Base-by-base conservation (phyloP, 306 rosid genomes). In the Alnus rubra region DNA sequence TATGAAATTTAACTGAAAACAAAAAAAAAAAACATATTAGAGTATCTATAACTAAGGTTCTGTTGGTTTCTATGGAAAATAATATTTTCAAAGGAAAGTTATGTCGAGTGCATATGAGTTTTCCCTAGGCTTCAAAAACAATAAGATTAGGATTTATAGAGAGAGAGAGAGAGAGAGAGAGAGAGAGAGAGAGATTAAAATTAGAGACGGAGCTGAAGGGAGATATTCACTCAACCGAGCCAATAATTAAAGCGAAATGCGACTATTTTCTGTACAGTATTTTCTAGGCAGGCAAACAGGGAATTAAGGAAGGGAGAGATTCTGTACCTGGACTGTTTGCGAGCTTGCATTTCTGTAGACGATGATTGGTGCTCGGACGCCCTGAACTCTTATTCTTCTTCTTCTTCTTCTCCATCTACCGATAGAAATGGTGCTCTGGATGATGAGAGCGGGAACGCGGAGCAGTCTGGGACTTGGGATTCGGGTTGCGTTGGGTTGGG, bases 1-100 rank as follows among this genome's bases (percentile, higher is more conserved):
- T 76, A 12, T 76, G 16, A 52, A 48, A 6, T 71, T 76, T 47
- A 65, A 28, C 81, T 84, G 84, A 79, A 79, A 39, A 69, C 15
- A 3, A 59, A 28, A 14, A 23, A 58, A 23, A 59, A 3, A 59
- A 10, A 3, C 2, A 12, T 6, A 30, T 19, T 28, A 28, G 15
- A 50, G 30, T 59, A 23, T 1, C 31, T 28, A 4, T 18, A 59
- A 59, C 33, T 28, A 23, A 59, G 15, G 33, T 59, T 4, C 7
- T 10, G 37, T 59, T 19, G 8, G 65, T 23, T 58, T 58, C 37
- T 58, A 0, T 7, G 65, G 16, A 59, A 59, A 23, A 16, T 53
- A 53, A 9, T n/a, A 8, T 3, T 10, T 55, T 59, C 15, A 4
- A 23, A 59, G 16, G 37, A 9, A 59, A 14, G 13, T 16, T 14